A percentile compares a stretch with the other conserved stretches of the same genome.
These are phyloP conservation scores for Ustilago crameri DNA, from an alignment of 1,284 basidiomycete species.

Conservation along the genomic window DNA sequence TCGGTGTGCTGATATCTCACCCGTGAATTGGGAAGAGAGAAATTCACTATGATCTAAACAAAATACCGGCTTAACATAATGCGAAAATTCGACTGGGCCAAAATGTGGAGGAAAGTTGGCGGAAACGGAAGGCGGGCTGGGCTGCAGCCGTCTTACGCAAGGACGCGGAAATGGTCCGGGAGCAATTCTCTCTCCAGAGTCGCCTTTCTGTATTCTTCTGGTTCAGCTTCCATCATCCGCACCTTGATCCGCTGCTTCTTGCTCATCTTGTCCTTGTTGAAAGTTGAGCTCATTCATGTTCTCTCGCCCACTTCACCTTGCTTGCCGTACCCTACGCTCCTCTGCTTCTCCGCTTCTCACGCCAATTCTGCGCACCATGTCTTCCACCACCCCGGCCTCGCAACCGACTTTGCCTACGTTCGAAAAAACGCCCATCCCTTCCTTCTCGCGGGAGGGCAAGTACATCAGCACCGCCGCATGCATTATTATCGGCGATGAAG, in stretches of 20 bases:
- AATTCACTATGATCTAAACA: no score
- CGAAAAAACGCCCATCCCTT: constrained; percentile 39
- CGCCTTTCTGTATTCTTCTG: no score
- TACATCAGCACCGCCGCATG: constrained; percentile 60
- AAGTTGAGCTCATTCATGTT: not conserved
- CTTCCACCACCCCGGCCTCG: not conserved
- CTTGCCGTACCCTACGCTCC: not conserved
- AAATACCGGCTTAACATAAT: no score
- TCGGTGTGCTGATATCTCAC: no score
- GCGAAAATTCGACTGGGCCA: no score
- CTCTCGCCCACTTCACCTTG: not conserved
- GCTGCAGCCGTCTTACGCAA: constrained; percentile 8
- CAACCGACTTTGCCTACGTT: constrained; percentile 44
- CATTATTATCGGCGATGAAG: constrained; percentile 76
- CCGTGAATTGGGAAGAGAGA: no score
- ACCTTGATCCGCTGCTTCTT: no score
- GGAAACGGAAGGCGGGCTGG: not conserved
- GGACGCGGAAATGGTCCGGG: constrained; percentile 5
- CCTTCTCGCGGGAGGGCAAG: constrained; percentile 10
- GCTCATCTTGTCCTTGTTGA: no score
- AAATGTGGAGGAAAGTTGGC: no score
- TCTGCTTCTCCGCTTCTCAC: not conserved
- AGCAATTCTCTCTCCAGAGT: no score
- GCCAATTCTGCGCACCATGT: not conserved
- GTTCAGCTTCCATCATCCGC: no score